phyloP scores from a whole-genome alignment of 257 asterid species.

The Fraxinus anomala region DNA sequence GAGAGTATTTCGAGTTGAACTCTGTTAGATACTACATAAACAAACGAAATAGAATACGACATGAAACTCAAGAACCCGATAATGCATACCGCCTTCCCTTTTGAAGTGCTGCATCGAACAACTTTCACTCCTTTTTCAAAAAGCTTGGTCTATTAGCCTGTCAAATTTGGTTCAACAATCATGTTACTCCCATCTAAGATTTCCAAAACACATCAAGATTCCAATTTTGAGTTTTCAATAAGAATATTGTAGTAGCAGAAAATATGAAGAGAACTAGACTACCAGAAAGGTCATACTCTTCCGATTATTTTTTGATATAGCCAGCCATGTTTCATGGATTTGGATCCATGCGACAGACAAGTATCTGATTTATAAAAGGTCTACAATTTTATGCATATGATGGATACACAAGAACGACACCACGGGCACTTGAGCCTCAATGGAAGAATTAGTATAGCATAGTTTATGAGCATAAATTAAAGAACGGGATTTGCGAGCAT shows the following conservation, averaged over 20 bases:
- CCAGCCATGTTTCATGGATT: no score
- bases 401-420: no score
- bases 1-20: no score
- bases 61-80: conserved; percentile 52
- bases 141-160: conserved; percentile 94
- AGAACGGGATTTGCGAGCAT: not conserved
- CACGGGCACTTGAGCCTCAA: no score
- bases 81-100: conserved; percentile 97
- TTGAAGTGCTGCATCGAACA: conserved; percentile 97
- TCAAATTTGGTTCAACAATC: conserved; percentile 21
- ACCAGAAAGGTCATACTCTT: not conserved
- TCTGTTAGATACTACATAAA: not conserved
- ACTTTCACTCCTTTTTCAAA: conserved; percentile 69
- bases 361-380: no score
- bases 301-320: no score
- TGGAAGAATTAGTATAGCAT: no score
- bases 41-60: conserved; percentile 9
- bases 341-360: no score
- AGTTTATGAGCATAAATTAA: no score
- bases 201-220: not conserved
- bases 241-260: not conserved
- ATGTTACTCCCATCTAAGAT: not conserved
- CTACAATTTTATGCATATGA: no score
- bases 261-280: not conserved
- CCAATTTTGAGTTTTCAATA: not conserved